Conservation (phyloP, 2,329 filamentous ascomycete species). For the Cladosporium sp. region DNA sequence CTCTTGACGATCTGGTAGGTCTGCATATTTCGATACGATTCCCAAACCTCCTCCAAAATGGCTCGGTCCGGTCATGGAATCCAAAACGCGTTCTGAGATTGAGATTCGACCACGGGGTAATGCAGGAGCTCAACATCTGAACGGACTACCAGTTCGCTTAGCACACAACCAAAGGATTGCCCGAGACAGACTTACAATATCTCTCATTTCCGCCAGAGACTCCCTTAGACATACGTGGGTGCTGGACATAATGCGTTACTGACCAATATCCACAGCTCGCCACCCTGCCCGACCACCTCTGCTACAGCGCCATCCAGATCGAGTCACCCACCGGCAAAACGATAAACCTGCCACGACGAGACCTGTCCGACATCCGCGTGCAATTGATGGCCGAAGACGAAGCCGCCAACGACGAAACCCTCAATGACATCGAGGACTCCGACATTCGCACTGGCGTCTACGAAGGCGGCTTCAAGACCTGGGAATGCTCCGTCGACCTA, state of each 20-base stretch:
- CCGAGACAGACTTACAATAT: neutral
- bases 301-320: conserved; percentile 64
- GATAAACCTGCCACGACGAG: conserved; percentile 66
- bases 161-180: no score
- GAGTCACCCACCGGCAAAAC: conserved; percentile 58
- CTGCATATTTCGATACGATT: neutral
- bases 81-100: no score
- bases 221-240: neutral
- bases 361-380: conserved; percentile 77
- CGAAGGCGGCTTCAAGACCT: conserved; percentile 86
- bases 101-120: no score
- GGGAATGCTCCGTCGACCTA: conserved; percentile 82
- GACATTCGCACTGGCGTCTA: conserved; percentile 82
- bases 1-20: conserved; percentile 51
- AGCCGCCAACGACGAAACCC: conserved; percentile 44
- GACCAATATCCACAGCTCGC: conserved; percentile 45
- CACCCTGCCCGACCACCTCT: conserved; percentile 70
- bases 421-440: conserved; percentile 65
- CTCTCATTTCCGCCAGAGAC: neutral
- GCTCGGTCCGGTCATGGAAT: no score
- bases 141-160: no score
- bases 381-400: conserved; percentile 73
- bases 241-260: neutral
- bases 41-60: no score
- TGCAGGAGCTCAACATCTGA: no score